Evolutionary conservation across 2,329 filamentous ascomycete genomes (phyloP), one percentile per base, ranked within the genome.

Genomic region (Cladosporium sphaerospermum): DNA sequence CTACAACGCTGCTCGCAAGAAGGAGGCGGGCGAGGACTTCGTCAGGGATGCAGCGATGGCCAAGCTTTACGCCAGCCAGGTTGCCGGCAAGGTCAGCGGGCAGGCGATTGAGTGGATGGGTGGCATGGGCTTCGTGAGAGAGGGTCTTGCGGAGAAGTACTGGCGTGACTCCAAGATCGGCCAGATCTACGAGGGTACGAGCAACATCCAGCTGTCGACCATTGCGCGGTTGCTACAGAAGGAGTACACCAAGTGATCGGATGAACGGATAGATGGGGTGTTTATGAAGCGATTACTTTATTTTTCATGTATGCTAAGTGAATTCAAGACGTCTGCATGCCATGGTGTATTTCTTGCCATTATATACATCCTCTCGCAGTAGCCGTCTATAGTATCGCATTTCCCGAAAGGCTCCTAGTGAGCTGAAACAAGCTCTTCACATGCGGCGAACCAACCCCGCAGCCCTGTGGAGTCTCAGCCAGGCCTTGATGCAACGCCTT

Each of bases 91-190:
- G 52, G 92, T 99, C 16, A 87, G 86, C 52, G 84, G 91, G 6
- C 80, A 87, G 45, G 93, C 92, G 0, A 83, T 99, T 28, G 93
- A 99, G 75, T 99, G 93, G 93, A 97, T 97, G 92, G 93, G 93
- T 45, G 93, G 93, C 41, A 97, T 99, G 93, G 93, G 93, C 43
- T 99, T 99, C 64, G 93, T 99, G 13, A 79, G 93, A 42, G 93
- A 99, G 71, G 93, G 93, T 0, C 83, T 96, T 54, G 93, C 93
- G 0, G 93, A 99, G 82, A 99, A 99, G 82, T 96, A 86, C 76
- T 99, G 86, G 80, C 80, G 93, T 44, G 93, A 99, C 71, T 93
- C 88, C 79, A 99, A 97, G 85, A 99, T 99, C 66, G 93, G 93
- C 9, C 90, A 90, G 59, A 97, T 62, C 45, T 59, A 63, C 40